These are phyloP conservation scores for Blastocladiella britannica DNA, from an alignment of 192 early-diverging fungal species.

Conservation along the genomic window DNA sequence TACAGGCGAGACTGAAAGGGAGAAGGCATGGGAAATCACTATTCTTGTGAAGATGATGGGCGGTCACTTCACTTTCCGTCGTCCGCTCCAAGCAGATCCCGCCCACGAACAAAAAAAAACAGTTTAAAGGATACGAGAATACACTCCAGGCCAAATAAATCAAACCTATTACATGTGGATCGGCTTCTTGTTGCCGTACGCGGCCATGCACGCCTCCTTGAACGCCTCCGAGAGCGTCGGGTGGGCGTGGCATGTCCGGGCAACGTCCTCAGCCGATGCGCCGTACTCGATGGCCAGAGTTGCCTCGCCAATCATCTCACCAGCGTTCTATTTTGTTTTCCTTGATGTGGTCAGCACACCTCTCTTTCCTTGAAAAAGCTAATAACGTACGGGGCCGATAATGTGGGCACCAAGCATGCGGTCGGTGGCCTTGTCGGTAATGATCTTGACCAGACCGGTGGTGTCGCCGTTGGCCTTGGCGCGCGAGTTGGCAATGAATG, in stretches of 20 bases:
- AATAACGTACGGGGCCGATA: conserved; percentile 51
- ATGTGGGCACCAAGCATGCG: conserved; percentile 94
- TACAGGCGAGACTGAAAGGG: too few relatives aligned
- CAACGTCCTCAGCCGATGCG: conserved; percentile 93
- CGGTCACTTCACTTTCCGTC: too few relatives aligned
- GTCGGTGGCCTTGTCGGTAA: conserved; percentile 87
- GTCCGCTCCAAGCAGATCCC: too few relatives aligned
- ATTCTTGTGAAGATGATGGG: too few relatives aligned
- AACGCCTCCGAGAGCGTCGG: conserved; percentile 93
- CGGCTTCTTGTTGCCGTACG: conserved; percentile 44
- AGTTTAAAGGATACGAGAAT: neutral
- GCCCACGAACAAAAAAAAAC: neutral
- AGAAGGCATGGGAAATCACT: too few relatives aligned
- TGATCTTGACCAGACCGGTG: conserved; percentile 89
- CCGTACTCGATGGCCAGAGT: conserved; percentile 95
- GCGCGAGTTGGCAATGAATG: conserved; percentile 89
- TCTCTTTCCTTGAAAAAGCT: too few relatives aligned
- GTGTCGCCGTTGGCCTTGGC: conserved; percentile 91
- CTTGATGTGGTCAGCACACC: neutral
- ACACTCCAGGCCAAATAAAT: neutral
- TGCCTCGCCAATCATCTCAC: conserved; percentile 98
- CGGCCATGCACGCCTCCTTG: conserved; percentile 92
- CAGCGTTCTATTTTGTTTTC: conserved; percentile 43
- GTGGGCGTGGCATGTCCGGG: conserved; percentile 91
- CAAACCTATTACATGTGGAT: conserved; percentile 60